Conservation (phyloP, 768 basidiomycete species). For the Chlorophyllum brunneum region DNA sequence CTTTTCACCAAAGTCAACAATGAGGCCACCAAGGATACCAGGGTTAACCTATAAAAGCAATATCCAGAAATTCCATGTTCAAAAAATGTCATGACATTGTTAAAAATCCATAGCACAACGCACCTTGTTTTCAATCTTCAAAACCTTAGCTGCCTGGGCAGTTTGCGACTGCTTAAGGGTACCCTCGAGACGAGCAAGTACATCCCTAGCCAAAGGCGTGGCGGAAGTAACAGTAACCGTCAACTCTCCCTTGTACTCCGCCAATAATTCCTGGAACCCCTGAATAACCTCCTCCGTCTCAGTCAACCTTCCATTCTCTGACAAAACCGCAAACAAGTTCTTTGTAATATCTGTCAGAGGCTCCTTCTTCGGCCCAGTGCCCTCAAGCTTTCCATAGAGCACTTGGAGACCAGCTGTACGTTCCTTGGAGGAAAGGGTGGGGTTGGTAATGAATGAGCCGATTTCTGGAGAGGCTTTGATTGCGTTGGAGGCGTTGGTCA, state of each 20-base stretch:
- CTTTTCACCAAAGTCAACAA: constrained; percentile 98
- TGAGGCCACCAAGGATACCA: constrained; percentile 83
- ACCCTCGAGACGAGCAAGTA: constrained; percentile 75
- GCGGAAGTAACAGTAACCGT: constrained; percentile 92
- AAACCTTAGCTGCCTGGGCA: constrained; percentile 79
- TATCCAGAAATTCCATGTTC: not conserved
- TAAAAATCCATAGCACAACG: constrained; percentile 17
- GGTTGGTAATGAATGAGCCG: constrained; percentile 77
- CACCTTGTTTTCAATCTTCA: constrained; percentile 93
- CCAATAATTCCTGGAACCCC: constrained; percentile 86
- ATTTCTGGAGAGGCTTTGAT: constrained; percentile 66
- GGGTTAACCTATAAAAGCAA: constrained; percentile 71
- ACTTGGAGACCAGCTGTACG: constrained; percentile 62
- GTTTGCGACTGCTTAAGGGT: constrained; percentile 83
- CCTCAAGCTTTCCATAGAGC: constrained; percentile 66
- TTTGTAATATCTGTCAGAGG: constrained; percentile 82
- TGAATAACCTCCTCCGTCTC: constrained; percentile 85
- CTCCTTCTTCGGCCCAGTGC: constrained; percentile 61
- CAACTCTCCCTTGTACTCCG: constrained; percentile 89
- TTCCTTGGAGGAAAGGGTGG: constrained; percentile 82
- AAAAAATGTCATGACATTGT: not conserved
- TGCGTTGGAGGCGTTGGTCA: constrained; percentile 63
- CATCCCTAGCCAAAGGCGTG: constrained; percentile 70
- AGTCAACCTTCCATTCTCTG: constrained; percentile 87
- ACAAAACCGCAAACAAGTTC: constrained; percentile 86